These are phyloP conservation scores for Pseudogymnoascus sp. DNA, from an alignment of 2,329 filamentous ascomycete genomes.

Conservation along the genomic window DNA sequence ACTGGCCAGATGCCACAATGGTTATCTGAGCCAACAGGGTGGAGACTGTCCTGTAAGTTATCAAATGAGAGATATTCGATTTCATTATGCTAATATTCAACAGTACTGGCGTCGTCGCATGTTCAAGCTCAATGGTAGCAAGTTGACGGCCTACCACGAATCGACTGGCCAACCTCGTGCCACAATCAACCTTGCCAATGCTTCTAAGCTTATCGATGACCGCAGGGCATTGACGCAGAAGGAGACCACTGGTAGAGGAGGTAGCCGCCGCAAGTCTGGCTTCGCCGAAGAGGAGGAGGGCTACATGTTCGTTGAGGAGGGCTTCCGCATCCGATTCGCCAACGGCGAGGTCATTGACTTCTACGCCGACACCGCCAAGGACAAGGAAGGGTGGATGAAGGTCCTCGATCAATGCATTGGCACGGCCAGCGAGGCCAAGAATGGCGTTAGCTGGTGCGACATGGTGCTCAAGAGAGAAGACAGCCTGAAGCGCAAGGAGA, in stretches of 20 bases:
- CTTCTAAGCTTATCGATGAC: conserved; percentile 88
- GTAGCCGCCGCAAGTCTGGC: conserved; percentile 79
- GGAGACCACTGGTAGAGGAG: conserved; percentile 67
- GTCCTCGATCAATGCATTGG: conserved; percentile 64
- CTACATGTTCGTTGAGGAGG: conserved; percentile 99
- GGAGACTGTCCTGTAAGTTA: conserved; percentile 88
- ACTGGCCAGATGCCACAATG: conserved; percentile 72
- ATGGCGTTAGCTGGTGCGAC: conserved; percentile 58
- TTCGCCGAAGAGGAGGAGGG: conserved; percentile 98
- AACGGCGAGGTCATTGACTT: conserved; percentile 99
- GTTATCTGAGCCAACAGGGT: conserved; percentile 88
- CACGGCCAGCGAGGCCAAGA: conserved; percentile 36
- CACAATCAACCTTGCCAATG: conserved; percentile 93
- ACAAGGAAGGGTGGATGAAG: conserved; percentile 94
- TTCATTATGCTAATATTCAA: conserved; percentile 31
- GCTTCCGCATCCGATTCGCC: conserved; percentile 96
- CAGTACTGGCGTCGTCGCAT: conserved; percentile 97
- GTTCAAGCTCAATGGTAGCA: conserved; percentile 86
- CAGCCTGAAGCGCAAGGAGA: conserved; percentile 18
- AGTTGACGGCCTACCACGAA: conserved; percentile 93
- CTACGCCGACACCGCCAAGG: conserved; percentile 78
- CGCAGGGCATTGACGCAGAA: conserved; percentile 74
- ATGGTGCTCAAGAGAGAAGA: conserved; percentile 56
- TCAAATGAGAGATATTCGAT: not conserved
- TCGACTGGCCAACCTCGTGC: conserved; percentile 89